Percentiles rank a stretch among this genome's conserved stretches.
Evolutionary conservation across 768 basidiomycete species (phyloP).

Genomic region (Suillus subaureus): DNA sequence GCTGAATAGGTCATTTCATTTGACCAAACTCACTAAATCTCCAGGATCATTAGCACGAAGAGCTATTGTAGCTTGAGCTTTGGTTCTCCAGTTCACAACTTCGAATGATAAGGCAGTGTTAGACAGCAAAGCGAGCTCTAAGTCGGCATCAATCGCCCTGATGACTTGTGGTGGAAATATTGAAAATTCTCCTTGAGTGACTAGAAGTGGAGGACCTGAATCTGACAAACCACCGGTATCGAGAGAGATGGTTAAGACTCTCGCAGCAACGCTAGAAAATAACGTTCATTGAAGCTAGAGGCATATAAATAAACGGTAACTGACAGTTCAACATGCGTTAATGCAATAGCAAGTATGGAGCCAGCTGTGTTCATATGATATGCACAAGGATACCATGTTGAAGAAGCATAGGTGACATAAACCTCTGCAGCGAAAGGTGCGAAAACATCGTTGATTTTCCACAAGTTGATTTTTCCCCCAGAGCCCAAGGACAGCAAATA

Average conservation of each 20-base stretch:
- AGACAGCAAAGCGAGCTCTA: constrained; percentile 33
- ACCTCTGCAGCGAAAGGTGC: neutral
- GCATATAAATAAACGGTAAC: neutral
- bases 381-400: constrained; percentile 6
- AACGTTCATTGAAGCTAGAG: neutral
- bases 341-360: constrained; percentile 22
- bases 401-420: constrained; percentile 2
- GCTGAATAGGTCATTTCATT: neutral
- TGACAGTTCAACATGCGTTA: constrained; percentile 15
- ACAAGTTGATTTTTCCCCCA: constrained; percentile 16
- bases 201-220: neutral
- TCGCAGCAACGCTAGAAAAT: constrained; percentile 3
- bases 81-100: constrained; percentile 41
- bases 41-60: constrained; percentile 29
- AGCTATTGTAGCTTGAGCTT: constrained; percentile 23
- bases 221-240: neutral
- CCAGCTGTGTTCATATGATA: neutral
- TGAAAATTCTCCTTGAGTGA: constrained; percentile 19
- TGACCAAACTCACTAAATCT: constrained; percentile 31
- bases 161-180: constrained; percentile 24
- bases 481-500: constrained; percentile 23
- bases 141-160: constrained; percentile 37
- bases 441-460: constrained; percentile 14
- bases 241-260: constrained; percentile 9
- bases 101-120: constrained; percentile 34